Conservation (phyloP, 23 red algal species). For the Chondrus crispus region DNA sequence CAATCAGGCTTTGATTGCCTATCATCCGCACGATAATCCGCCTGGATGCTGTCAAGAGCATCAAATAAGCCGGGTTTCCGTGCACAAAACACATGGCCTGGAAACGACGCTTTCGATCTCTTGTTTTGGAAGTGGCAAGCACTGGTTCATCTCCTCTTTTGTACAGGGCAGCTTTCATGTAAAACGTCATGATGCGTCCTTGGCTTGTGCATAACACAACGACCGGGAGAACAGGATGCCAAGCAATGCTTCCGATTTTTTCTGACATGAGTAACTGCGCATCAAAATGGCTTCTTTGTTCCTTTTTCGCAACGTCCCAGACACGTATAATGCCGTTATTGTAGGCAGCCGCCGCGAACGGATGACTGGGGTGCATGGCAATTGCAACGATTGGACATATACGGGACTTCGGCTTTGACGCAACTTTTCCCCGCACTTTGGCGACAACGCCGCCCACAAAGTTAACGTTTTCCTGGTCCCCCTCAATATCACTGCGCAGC, state of each 20-base stretch:
- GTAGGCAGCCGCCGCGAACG: constrained; percentile 40
- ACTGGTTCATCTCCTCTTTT: constrained; percentile 20
- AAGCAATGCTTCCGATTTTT: constrained; percentile 21
- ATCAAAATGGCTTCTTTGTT: constrained; percentile 41
- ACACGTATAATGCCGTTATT: constrained; percentile 57
- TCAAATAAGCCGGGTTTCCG: constrained; percentile 14
- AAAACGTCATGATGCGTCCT: constrained; percentile 46
- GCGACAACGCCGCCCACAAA: constrained; percentile 31
- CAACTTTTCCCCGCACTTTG: constrained; percentile 49
- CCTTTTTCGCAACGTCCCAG: constrained; percentile 39
- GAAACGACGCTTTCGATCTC: constrained; percentile 46
- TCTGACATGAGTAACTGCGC: constrained; percentile 39
- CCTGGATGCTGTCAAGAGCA: constrained; percentile 42
- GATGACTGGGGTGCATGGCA: constrained; percentile 1
- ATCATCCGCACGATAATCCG: constrained; percentile 37
- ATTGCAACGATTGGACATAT: constrained; percentile 41
- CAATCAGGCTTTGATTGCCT: constrained; percentile 5
- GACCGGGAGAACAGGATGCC: constrained; percentile 27
- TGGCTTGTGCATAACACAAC: constrained; percentile 20
- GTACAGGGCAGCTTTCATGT: not conserved
- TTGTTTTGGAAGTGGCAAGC: constrained; percentile 5
- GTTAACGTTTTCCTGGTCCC: constrained; percentile 31
- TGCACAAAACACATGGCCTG: constrained; percentile 54
- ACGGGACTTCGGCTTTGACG: constrained; percentile 37
- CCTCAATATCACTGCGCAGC: constrained; percentile 48